These are phyloP conservation scores for Exsudoporus frostii DNA, from an alignment of 768 basidiomycete species.

Conservation along the genomic window DNA sequence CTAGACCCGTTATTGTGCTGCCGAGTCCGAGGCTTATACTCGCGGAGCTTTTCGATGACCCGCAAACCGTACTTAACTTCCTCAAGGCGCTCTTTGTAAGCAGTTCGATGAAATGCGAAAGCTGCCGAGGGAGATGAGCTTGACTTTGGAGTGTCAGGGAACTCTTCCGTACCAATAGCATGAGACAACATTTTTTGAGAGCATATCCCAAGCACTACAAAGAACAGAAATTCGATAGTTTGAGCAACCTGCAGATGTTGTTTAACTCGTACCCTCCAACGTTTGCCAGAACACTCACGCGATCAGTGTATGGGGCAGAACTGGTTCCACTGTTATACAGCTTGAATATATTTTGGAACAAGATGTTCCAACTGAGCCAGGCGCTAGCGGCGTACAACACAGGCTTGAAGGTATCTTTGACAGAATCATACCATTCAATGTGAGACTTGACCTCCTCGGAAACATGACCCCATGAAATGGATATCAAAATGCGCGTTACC, in stretches of 20 bases:
- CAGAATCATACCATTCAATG: conserved; percentile 65
- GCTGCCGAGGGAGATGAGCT: conserved; percentile 35
- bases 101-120: conserved; percentile 73
- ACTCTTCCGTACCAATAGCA: conserved; percentile 42
- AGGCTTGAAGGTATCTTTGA: conserved; percentile 70
- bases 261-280: background rate
- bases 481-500: conserved; percentile 48
- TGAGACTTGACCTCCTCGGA: conserved; percentile 64
- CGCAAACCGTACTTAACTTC: conserved; percentile 50
- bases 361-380: conserved; percentile 74
- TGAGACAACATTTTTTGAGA: conserved; percentile 68
- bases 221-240: conserved; percentile 72
- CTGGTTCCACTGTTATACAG: conserved; percentile 49
- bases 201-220: conserved; percentile 62
- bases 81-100: conserved; percentile 69
- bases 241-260: conserved; percentile 45
- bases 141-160: background rate
- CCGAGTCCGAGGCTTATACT: conserved; percentile 50
- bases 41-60: conserved; percentile 64
- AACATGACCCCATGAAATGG: conserved; percentile 70
- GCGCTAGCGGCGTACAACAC: conserved; percentile 66
- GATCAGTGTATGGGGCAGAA: conserved; percentile 56
- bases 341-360: conserved; percentile 64
- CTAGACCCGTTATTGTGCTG: conserved; percentile 31
- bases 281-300: conserved; percentile 37